Evolutionary conservation across 371 early-diverging fungal species (phyloP).

Genomic region (Mucor irregularis): DNA sequence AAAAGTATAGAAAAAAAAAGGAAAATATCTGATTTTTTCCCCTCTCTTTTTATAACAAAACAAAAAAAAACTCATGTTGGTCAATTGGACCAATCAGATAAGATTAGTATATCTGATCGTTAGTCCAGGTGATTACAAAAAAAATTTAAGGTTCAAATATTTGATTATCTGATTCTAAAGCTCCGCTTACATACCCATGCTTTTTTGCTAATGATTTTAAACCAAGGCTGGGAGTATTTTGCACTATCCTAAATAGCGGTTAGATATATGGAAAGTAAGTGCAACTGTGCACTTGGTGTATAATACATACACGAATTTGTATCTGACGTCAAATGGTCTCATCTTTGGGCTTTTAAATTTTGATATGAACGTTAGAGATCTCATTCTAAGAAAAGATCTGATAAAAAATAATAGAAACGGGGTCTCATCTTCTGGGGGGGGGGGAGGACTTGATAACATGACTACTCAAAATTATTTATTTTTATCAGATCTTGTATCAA

Average conservation of each 20-base stretch:
- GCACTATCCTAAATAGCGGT: not conserved
- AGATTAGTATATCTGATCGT: slow-evolving; percentile 27
- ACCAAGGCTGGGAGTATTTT: not conserved
- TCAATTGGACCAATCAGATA: slow-evolving; percentile 18
- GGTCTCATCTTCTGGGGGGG: not conserved
- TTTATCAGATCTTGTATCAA: slow-evolving; percentile 11
- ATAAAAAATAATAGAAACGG: slow-evolving; percentile 1
- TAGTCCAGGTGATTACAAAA: slow-evolving; percentile 13
- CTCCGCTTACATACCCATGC: slow-evolving; percentile 12
- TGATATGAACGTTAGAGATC: too few relatives aligned
- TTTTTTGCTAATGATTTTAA: not conserved
- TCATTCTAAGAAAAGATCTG: slow-evolving; percentile 7
- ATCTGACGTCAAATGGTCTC: too few relatives aligned
- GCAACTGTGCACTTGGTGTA: too few relatives aligned
- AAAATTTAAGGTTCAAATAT: slow-evolving; percentile 14
- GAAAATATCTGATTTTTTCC: not conserved
- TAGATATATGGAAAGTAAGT: too few relatives aligned
- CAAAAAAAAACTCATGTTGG: not conserved
- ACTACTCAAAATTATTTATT: not conserved
- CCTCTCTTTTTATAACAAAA: slow-evolving; percentile 15
- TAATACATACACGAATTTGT: too few relatives aligned
- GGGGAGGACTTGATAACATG: not conserved
- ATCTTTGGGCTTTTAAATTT: too few relatives aligned
- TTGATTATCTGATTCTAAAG: slow-evolving; percentile 33
- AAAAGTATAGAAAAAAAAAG: slow-evolving; percentile 1